Base-by-base conservation (phyloP, 2,329 filamentous ascomycete genomes). In the Colletotrichum cordylinicola region DNA sequence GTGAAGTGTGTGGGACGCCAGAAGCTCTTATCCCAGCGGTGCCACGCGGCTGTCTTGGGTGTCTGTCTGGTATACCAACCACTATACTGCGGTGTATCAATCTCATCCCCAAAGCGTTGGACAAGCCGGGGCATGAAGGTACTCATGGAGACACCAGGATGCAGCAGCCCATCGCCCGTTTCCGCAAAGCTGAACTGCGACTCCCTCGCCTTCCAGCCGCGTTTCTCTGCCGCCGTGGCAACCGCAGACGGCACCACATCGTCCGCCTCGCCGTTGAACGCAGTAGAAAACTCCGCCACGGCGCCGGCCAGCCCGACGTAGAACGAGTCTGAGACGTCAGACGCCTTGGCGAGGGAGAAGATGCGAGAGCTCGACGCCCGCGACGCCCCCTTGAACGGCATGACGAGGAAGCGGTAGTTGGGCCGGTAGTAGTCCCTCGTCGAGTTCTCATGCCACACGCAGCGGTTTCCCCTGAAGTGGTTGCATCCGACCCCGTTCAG, bases 271-370 rank as follows among this genome's bases (percentile, higher is more conserved):
- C 27, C 48, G 9, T 35, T 58, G n/a, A 24, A 29, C 8, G 62
- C 67, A 2, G 74, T 73, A 15, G 67, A 39, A n/a, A 87, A 84
- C 77, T 91, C 88, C 8, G 87, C 82, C 3, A 91, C 81, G 8
- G 84, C 84, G 12, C 87, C 88, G 6, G 87, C 85, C 13, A 90
- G 82, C 4, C 89, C 89, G 15, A 87, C 85, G 80, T 90, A 91
- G 58, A 91, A 84, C 9, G 85, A 86, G 5, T 86, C 84, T 1
- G 88, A 87, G 7, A 85, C 64, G 69, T 90, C 87, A 0, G 87
- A 87, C 0, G 87, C 81, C 64, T 88, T 87, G 12, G 87, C 85
- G 2, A 91, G 83, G 10, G 87, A 87, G 81, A 88, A 88, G 27
- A 90, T 81, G 10, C 84, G 81, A 58, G 76, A 80, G 74, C 67